These are phyloP conservation scores for Phytophthora melonis DNA, from an alignment of 352 stramenopile genomes.

Conservation along the genomic window DNA sequence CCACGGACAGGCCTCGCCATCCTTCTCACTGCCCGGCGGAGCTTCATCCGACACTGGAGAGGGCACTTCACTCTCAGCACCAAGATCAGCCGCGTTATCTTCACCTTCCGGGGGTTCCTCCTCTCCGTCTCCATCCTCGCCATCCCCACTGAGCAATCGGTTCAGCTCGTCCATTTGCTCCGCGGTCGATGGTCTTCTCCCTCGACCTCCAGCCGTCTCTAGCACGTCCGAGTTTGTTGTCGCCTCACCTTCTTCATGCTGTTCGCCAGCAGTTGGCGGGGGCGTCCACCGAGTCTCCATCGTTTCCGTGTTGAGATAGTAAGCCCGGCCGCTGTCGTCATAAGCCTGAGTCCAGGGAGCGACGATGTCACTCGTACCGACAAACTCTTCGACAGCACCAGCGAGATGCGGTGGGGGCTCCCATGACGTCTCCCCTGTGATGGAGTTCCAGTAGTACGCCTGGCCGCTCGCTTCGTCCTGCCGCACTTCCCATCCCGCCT, in stretches of 20 bases:
- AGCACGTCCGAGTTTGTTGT: conserved; percentile 5
- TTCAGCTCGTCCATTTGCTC: conserved; percentile 75
- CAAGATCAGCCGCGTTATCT: conserved; percentile 12
- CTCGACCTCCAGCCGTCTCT: conserved; percentile 21
- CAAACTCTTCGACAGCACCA: not conserved
- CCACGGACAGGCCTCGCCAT: conserved; percentile 44
- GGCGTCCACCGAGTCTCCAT: conserved; percentile 65
- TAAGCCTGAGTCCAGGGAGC: conserved; percentile 52
- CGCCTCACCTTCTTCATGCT: not conserved
- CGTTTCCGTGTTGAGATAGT: conserved; percentile 65
- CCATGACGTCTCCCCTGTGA: conserved; percentile 69
- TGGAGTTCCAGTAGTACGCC: conserved; percentile 60
- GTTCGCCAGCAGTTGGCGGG: conserved; percentile 23
- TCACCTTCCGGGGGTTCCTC: conserved; percentile 24
- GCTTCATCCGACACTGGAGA: not conserved
- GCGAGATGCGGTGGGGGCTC: conserved; percentile 30
- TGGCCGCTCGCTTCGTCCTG: conserved; percentile 56
- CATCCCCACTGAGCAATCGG: conserved; percentile 57
- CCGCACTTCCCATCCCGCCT: conserved; percentile 52
- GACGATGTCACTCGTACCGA: not conserved
- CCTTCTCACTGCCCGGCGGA: not conserved
- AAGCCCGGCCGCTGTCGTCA: conserved; percentile 52
- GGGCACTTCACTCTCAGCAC: not conserved
- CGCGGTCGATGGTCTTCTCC: conserved; percentile 55
- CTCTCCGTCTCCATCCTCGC: conserved; percentile 21